Percentiles rank a stretch among this genome's conserved stretches.
Evolutionary conservation across 352 stramenopile genomes (phyloP).

Genomic region (Pythium insidiosum): DNA sequence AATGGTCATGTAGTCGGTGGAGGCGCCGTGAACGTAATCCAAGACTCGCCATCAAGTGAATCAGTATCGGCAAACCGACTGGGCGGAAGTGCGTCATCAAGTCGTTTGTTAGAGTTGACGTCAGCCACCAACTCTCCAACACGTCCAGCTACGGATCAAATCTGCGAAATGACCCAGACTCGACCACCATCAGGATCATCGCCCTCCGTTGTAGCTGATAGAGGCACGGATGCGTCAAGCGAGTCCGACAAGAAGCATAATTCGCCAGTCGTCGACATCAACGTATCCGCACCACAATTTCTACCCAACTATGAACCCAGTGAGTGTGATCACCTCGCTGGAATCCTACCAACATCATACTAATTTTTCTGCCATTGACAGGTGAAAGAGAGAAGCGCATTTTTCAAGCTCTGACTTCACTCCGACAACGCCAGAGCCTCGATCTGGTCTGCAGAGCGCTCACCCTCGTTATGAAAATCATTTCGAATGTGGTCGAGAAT

Average conservation of each 20-base stretch:
- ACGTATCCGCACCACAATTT: no score
- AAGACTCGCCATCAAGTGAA: conserved; percentile 14
- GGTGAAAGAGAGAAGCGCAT: conserved; percentile 54
- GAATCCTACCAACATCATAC: conserved; percentile 1
- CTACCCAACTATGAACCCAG: conserved; percentile 24
- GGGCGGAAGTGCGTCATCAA: conserved; percentile 14
- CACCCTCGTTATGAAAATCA: conserved; percentile 52
- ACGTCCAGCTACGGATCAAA: no score
- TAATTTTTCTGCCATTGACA: conserved; percentile 8
- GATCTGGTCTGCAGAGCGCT: conserved; percentile 27
- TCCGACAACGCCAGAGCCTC: conserved; percentile 23
- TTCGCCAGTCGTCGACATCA: conserved; percentile 3
- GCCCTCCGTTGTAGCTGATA: not conserved
- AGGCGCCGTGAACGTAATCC: conserved; percentile 3
- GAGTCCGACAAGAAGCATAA: conserved; percentile 1
- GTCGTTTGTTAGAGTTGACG: not conserved
- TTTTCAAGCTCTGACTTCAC: conserved; percentile 24
- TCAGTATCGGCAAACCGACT: conserved; percentile 21
- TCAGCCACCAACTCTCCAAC: not conserved
- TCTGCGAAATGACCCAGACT: no score
- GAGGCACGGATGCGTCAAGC: not conserved
- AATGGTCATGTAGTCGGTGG: conserved; percentile 30
- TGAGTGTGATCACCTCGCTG: not conserved
- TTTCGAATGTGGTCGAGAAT: conserved; percentile 67
- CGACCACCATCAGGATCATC: not conserved